phyloP scores from a whole-genome alignment of 2,329 filamentous ascomycete genomes.

The Pseudogymnoascus sp. region DNA sequence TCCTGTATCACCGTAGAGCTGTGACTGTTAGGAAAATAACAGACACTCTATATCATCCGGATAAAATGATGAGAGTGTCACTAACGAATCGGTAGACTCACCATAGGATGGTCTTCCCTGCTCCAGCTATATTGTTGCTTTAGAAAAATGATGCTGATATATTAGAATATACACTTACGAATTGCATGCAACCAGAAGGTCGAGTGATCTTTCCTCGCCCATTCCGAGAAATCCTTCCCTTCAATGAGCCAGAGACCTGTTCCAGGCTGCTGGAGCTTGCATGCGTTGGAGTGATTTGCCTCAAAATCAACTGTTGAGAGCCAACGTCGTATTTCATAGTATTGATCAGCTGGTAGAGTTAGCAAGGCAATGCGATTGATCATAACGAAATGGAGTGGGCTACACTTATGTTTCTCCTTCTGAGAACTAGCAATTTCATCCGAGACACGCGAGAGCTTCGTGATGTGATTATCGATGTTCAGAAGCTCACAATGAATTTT shows the following conservation, averaged over 20 bases:
- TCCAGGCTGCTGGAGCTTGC: constrained; percentile 15
- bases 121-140: constrained; percentile 14
- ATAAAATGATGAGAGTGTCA: not conserved
- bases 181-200: constrained; percentile 21
- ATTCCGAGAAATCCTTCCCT: constrained; percentile 15
- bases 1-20: not conserved
- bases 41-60: not conserved
- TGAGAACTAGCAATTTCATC: not conserved
- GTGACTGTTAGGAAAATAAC: not conserved
- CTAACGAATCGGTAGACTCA: not conserved
- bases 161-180: constrained; percentile 11
- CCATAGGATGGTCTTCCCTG: constrained; percentile 20
- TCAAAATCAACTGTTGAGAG: not conserved
- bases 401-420: not conserved
- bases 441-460: not conserved
- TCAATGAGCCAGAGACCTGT: constrained; percentile 21
- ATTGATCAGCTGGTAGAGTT: not conserved
- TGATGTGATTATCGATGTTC: not conserved
- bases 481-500: not conserved
- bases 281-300: not conserved
- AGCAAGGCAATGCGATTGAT: not conserved
- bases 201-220: constrained; percentile 8
- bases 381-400: not conserved
- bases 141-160: not conserved
- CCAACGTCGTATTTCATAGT: not conserved